These are phyloP conservation scores for Candolleomyces eurysporus DNA, from an alignment of 768 basidiomycete genomes.

Conservation along the genomic window DNA sequence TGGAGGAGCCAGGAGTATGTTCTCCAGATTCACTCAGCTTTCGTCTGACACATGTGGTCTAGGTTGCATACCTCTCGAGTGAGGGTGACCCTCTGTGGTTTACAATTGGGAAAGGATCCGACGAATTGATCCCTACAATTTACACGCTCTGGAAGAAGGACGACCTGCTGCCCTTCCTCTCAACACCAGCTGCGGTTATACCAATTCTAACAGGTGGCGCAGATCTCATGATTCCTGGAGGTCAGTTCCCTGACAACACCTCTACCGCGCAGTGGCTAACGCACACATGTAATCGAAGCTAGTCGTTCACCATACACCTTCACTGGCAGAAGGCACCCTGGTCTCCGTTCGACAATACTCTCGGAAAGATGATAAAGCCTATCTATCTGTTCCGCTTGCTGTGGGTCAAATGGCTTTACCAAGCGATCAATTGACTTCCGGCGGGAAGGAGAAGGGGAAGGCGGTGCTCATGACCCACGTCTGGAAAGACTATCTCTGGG, in stretches of 20 bases:
- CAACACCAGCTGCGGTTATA: conserved; percentile 69
- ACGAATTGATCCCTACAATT: conserved; percentile 74
- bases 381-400: conserved; percentile 61
- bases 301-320: conserved; percentile 58
- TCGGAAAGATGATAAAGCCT: conserved; percentile 27
- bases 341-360: conserved; percentile 60
- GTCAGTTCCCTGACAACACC: conserved; percentile 36
- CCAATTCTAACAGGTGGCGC: conserved; percentile 75
- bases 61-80: conserved; percentile 60
- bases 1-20: conserved; percentile 64
- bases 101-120: conserved; percentile 61
- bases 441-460: conserved; percentile 63
- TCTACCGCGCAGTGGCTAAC: neutral
- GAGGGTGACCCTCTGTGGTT: conserved; percentile 82
- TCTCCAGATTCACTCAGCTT: neutral
- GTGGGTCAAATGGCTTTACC: conserved; percentile 71
- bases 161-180: conserved; percentile 65
- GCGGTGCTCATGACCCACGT: conserved; percentile 72
- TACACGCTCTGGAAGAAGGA: conserved; percentile 80
- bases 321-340: conserved; percentile 46
- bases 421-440: conserved; percentile 41
- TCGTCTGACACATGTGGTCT: neutral
- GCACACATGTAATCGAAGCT: conserved; percentile 29
- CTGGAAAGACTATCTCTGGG: conserved; percentile 77
- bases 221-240: conserved; percentile 87